Evolutionary conservation across 2,329 filamentous ascomycete genomes (phyloP).

Genomic region (Ascochyta rabiei): DNA sequence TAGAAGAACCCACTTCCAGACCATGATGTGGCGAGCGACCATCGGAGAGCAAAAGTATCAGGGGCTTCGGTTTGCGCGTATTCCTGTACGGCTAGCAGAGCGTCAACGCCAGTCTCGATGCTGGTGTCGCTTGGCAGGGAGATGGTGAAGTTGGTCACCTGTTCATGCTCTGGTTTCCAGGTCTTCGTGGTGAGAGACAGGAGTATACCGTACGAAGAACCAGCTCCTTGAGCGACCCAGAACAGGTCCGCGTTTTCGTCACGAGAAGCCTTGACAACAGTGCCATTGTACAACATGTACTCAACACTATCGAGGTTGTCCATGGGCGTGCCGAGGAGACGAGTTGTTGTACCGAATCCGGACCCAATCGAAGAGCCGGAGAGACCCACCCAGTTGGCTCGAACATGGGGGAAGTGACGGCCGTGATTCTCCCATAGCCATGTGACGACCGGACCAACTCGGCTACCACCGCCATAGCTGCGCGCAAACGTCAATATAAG

Average conservation of each 20-base stretch:
- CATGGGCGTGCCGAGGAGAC: constrained; percentile 22
- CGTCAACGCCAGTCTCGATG: constrained; percentile 19
- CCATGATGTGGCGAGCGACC: constrained; percentile 21
- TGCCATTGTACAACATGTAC: constrained; percentile 23
- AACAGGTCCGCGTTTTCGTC: constrained; percentile 27
- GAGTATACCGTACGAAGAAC: constrained; percentile 23
- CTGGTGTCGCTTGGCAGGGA: constrained; percentile 16
- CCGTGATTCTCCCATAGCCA: constrained; percentile 26
- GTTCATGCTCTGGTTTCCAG: constrained; percentile 20
- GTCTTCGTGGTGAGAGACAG: constrained; percentile 22
- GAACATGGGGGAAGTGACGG: constrained; percentile 26
- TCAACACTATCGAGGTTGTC: constrained; percentile 24
- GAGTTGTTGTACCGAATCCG: constrained; percentile 24
- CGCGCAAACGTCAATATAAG: background rate
- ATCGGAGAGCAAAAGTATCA: constrained; percentile 25
- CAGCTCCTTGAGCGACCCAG: constrained; percentile 29
- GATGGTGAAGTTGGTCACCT: constrained; percentile 22
- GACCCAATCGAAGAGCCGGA: constrained; percentile 21
- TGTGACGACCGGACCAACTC: constrained; percentile 21
- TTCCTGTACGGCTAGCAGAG: constrained; percentile 21
- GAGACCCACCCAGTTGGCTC: constrained; percentile 22
- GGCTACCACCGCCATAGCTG: constrained; percentile 23
- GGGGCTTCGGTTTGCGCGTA: constrained; percentile 22
- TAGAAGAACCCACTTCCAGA: constrained; percentile 24
- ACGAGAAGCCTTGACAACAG: constrained; percentile 26